Percentiles rank a stretch among this genome's conserved stretches.
These are phyloP conservation scores for Allantophomopsis cytisporea DNA, from an alignment of 2,329 filamentous ascomycete genomes.

Conservation along the genomic window DNA sequence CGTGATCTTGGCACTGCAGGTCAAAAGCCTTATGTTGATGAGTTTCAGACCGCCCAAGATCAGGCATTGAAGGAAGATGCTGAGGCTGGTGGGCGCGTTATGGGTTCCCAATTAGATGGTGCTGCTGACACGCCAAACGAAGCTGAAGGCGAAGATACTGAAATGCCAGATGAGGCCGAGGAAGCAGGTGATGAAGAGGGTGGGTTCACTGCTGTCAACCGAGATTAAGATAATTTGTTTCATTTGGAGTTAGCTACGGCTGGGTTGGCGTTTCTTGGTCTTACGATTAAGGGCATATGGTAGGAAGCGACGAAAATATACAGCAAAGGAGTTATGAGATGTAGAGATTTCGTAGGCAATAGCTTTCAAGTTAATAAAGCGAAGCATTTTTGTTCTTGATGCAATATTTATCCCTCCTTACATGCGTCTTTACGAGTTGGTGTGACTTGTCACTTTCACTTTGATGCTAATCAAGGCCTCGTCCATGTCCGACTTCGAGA, in stretches of 20 bases:
- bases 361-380: no score
- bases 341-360: no score
- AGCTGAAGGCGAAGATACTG: conserved; percentile 11
- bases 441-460: no score
- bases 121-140: conserved; percentile 21
- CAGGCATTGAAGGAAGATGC: conserved; percentile 9
- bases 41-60: conserved; percentile 7
- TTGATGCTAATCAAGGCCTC: no score
- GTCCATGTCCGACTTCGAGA: no score
- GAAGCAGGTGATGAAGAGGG: conserved; percentile 5
- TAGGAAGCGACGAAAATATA: no score
- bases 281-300: no score
- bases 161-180: conserved; percentile 1
- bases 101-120: conserved; percentile 7
- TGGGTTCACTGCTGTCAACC: conserved; percentile 18
- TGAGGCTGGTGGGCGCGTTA: conserved; percentile 5
- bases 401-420: no score
- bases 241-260: background rate
- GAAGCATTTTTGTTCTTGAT: no score
- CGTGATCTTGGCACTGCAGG: conserved; percentile 6
- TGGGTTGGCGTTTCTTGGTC: no score
- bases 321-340: no score
- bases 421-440: no score
- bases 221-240: background rate
- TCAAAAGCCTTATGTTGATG: conserved; percentile 4